Evolutionary conservation across 495 filamentous ascomycete genomes (phyloP), one percentile per base, ranked within the genome.

Genomic region (Penicillium lagena): DNA sequence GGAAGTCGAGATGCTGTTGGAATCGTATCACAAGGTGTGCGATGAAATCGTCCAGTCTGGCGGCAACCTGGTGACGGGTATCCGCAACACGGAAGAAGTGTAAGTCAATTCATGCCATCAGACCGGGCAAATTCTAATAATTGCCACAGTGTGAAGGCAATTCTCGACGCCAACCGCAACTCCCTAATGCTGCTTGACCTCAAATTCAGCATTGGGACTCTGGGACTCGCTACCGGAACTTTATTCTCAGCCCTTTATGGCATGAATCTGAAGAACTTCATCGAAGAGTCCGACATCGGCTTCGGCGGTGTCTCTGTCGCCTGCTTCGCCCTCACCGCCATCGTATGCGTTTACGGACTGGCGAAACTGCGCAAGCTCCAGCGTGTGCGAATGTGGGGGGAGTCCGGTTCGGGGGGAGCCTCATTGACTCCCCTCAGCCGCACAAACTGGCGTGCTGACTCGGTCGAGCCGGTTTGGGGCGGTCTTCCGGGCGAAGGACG

Each of bases 51-150:
- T 96, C 11, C 90, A 98, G 62, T 85, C 89, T 40, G 86, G 88
- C 40, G 87, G 88, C 42, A 96, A 95, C 62, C 66, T 97, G 37
- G 89, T 96, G 34, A 90, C 83, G n/a, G 87, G 85, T 54, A 98
- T 98, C 62, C 82, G 93, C 45, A 98, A 96, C 58, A 98, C 93
- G 1, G 93, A 98, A 67, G 93, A 98, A 75, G 93, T 98, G 90
- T 96, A 70, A 72, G 81, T 62, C 38, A 12, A 4, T 12, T 15
- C 10, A 11, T 32, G 33, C 32, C 37, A 22, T 39, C 42, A 22
- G 22, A 4, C 22, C 22, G 22, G 22, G 22, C 22, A 6, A 22
- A 22, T 22, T 30, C 39, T 59, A 54, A 60, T 22, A 30, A 9
- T 4, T 31, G 29, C 22, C 40, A 39, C 52, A 93, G 90, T 34